Conservation (phyloP, 495 filamentous ascomycete species). For the Trichoderma parareesei region DNA sequence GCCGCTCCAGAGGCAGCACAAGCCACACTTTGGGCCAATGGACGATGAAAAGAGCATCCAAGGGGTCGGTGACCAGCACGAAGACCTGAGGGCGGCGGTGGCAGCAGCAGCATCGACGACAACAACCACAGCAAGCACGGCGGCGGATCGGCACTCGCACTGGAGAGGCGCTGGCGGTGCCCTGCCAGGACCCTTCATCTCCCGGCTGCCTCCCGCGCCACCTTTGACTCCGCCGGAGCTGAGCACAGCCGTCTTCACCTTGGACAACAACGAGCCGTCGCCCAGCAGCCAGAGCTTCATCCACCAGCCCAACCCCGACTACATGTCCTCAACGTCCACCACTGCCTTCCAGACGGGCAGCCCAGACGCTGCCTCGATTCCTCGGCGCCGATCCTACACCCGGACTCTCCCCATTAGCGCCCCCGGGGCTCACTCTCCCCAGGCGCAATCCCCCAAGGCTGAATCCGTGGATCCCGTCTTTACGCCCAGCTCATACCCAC, state of each 20-base stretch:
- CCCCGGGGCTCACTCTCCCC: slow-evolving; percentile 18
- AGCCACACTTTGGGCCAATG: not conserved
- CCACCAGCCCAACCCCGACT: slow-evolving; percentile 33
- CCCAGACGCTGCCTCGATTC: slow-evolving; percentile 18
- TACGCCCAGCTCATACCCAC: slow-evolving; percentile 37
- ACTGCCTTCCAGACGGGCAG: slow-evolving; percentile 12
- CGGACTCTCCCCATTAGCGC: slow-evolving; percentile 31
- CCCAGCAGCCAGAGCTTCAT: slow-evolving; percentile 32
- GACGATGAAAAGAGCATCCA: slow-evolving; percentile 13
- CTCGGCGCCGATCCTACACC: slow-evolving; percentile 35
- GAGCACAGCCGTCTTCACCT: slow-evolving; percentile 23
- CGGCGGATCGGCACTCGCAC: not conserved
- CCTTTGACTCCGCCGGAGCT: slow-evolving; percentile 33
- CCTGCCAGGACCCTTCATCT: slow-evolving; percentile 20
- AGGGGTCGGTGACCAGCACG: slow-evolving; percentile 13
- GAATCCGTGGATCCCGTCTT: slow-evolving; percentile 18
- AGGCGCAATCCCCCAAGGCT: slow-evolving; percentile 17
- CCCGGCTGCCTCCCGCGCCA: slow-evolving; percentile 29
- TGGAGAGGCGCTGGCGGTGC: not conserved
- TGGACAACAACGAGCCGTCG: slow-evolving; percentile 29
- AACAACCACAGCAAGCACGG: slow-evolving; percentile 15
- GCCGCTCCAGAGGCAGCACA: not conserved
- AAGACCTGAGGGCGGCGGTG: slow-evolving; percentile 11
- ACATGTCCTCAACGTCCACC: slow-evolving; percentile 25
- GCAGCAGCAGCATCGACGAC: slow-evolving; percentile 1